These are phyloP conservation scores for Oryza meyeriana DNA, from an alignment of 176 grass and related monocot genomes.

Conservation along the genomic window DNA sequence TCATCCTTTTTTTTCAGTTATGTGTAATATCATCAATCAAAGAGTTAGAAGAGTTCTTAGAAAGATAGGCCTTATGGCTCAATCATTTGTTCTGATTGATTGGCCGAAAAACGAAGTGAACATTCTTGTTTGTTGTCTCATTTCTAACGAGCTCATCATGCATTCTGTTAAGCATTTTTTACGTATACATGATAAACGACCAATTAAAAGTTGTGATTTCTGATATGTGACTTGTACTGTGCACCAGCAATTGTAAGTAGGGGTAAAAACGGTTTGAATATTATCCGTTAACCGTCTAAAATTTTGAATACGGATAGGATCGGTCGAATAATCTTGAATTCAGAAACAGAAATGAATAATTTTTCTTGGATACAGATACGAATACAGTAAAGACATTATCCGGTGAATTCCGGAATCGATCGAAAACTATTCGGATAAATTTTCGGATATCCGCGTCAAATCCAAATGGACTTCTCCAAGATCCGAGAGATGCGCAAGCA, in stretches of 20 bases:
- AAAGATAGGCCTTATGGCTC: not conserved
- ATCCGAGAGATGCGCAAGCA: slow-evolving; percentile 84
- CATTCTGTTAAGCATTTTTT: not conserved
- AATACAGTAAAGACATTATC: no score
- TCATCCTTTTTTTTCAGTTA: not conserved
- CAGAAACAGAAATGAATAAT: no score
- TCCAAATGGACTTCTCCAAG: slow-evolving; percentile 93
- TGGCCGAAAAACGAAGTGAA: not conserved
- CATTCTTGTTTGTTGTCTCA: not conserved
- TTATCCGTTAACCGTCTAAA: no score
- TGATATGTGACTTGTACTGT: not conserved
- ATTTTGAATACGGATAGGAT: no score
- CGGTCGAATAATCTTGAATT: no score
- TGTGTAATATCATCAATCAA: not conserved
- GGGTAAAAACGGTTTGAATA: no score
- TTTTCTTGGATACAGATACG: no score
- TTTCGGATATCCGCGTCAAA: no score
- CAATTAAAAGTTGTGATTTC: not conserved
- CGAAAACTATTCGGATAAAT: no score
- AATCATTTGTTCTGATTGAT: not conserved
- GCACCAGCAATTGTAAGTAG: no score
- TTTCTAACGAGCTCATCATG: not conserved
- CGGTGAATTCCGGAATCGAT: no score
- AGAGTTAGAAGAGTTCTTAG: not conserved
- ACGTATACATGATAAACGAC: not conserved